Conservation (phyloP, 1,139 yeast species). For the Yamadazyma trypodendri region DNA sequence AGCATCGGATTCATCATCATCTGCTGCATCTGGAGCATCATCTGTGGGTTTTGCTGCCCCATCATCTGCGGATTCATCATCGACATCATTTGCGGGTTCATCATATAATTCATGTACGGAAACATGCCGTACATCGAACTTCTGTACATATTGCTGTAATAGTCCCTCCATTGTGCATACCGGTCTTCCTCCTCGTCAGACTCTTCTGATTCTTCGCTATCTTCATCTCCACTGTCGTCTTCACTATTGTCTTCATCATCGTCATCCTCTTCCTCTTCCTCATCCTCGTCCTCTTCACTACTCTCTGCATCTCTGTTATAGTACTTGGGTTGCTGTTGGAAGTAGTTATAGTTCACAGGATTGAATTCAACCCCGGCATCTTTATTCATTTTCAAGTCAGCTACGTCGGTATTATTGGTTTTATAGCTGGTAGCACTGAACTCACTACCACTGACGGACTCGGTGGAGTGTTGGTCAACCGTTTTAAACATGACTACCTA, state of each 20-base stretch:
- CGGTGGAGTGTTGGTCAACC: conserved; percentile 4
- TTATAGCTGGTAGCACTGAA: conserved; percentile 33
- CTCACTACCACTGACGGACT: conserved; percentile 30
- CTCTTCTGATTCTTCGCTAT: conserved; percentile 7
- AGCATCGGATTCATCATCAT: conserved; percentile 11
- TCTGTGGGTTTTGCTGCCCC: conserved; percentile 11
- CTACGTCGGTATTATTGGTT: conserved; percentile 32
- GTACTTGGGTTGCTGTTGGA: conserved; percentile 8
- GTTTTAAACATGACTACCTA: conserved; percentile 4
- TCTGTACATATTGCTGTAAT: conserved; percentile 16
- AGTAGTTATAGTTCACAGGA: conserved; percentile 9
- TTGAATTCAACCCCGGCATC: conserved; percentile 12
- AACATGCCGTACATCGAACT: conserved; percentile 14
- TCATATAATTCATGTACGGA: conserved; percentile 12
- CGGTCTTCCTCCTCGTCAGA: conserved; percentile 8
- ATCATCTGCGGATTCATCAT: conserved; percentile 9
- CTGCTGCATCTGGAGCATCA: conserved; percentile 14
- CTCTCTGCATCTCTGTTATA: conserved; percentile 5
- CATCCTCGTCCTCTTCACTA: conserved; percentile 18
- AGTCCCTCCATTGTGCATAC: conserved; percentile 17
- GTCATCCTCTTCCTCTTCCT: conserved; percentile 19
- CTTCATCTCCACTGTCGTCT: conserved; percentile 12
- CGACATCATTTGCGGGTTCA: conserved; percentile 8
- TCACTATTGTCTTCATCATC: conserved; percentile 10
- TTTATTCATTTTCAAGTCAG: conserved; percentile 7